Evolutionary conservation across 306 rosid genomes (phyloP).

Genomic region (Acacia melanoxylon): DNA sequence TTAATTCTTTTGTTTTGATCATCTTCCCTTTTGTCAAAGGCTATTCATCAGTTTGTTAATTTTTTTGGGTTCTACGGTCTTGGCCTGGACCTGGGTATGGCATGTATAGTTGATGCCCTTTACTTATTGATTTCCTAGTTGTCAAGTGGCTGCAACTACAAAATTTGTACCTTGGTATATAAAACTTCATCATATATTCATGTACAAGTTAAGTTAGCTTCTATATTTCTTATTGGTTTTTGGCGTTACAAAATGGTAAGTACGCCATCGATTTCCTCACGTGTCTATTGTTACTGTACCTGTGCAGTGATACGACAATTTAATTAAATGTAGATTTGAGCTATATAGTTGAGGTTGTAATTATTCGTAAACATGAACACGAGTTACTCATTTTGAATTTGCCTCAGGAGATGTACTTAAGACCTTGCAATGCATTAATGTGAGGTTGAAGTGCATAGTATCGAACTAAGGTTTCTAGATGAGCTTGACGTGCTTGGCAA

Average conservation of each 20-base stretch:
- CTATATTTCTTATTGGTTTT: neutral
- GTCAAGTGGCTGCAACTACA: slow-evolving; percentile 29
- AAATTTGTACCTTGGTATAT: slow-evolving; percentile 22
- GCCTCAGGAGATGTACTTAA: neutral
- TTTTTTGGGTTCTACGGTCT: slow-evolving; percentile 30
- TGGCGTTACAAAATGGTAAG: neutral
- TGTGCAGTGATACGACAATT: neutral
- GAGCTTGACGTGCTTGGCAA: neutral
- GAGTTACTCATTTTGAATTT: neutral
- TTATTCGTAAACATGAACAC: neutral
- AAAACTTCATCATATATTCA: slow-evolving; percentile 8
- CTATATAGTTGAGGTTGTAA: neutral
- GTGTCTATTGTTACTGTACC: neutral
- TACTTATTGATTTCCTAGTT: slow-evolving; percentile 22
- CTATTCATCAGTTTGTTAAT: neutral
- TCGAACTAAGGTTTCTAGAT: neutral
- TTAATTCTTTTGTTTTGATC: slow-evolving; percentile 14
- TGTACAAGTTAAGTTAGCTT: neutral
- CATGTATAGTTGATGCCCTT: slow-evolving; percentile 39
- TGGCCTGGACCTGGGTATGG: slow-evolving; percentile 25
- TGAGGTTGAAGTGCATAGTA: neutral
- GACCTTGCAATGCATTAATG: neutral
- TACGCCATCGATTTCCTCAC: neutral
- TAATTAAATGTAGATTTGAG: neutral
- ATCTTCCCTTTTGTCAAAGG: slow-evolving; percentile 1